Conservation (phyloP, 169 alveolate species). For the Cryptosporidium ubiquitum region DNA sequence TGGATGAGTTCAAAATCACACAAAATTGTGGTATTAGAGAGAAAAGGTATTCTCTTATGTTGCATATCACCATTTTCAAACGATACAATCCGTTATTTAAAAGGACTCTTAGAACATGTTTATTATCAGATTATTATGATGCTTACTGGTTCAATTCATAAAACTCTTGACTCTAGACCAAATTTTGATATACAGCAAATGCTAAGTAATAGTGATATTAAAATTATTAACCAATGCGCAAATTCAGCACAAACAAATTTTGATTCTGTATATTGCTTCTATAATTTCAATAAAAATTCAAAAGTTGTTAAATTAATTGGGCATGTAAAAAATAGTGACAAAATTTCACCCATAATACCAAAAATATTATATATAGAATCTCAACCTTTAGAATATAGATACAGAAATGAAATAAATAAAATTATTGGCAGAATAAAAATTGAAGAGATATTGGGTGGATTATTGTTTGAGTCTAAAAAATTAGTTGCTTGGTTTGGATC, state of each 20-base stretch:
- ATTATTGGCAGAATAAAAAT: conserved; percentile 1
- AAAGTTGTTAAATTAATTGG: background rate
- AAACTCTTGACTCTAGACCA: conserved; percentile 57
- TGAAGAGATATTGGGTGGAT: conserved; percentile 41
- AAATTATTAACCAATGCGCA: conserved; percentile 27
- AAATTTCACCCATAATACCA: conserved; percentile 4
- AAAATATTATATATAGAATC: conserved; percentile 20
- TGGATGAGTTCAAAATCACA: conserved; percentile 72
- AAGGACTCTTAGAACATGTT: conserved; percentile 42
- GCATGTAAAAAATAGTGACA: background rate
- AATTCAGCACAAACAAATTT: conserved; percentile 34
- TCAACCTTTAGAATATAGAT: conserved; percentile 12
- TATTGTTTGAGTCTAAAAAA: conserved; percentile 31
- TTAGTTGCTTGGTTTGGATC: conserved; percentile 70
- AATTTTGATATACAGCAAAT: conserved; percentile 58
- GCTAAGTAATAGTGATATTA: conserved; percentile 41
- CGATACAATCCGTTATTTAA: conserved; percentile 43
- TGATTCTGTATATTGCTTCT: conserved; percentile 46
- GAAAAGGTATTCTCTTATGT: conserved; percentile 20
- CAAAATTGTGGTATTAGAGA: conserved; percentile 19
- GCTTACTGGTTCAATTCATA: conserved; percentile 66
- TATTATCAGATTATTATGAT: conserved; percentile 51
- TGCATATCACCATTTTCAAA: conserved; percentile 30
- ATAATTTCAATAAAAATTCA: background rate
- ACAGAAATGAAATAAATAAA: conserved; percentile 30